Evolutionary conservation across 371 early-diverging fungal genomes (phyloP).

Genomic region (Choanephora cucurbitarum): DNA sequence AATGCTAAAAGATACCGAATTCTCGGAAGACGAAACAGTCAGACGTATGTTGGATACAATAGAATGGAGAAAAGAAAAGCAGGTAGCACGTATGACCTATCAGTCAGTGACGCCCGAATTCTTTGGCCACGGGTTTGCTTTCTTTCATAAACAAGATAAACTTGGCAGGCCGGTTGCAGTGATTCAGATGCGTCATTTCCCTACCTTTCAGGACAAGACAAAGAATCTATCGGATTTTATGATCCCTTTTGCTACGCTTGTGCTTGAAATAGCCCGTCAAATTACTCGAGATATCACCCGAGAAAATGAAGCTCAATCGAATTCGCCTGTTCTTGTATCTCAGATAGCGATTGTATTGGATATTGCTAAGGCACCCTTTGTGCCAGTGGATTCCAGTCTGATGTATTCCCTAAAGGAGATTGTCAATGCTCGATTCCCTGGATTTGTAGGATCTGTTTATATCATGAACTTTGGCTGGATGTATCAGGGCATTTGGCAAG

Average conservation of each 20-base stretch:
- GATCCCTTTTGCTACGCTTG: conserved; percentile 46
- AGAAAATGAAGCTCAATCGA: conserved; percentile 22
- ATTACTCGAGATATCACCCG: conserved; percentile 40
- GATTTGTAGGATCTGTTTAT: conserved; percentile 48
- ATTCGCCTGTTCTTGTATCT: conserved; percentile 25
- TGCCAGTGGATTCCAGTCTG: conserved; percentile 41
- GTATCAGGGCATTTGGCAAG: conserved; percentile 58
- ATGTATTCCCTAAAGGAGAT: conserved; percentile 32
- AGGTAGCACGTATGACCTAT: conserved; percentile 29
- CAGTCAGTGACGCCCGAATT: conserved; percentile 34
- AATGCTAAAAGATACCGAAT: conserved; percentile 27
- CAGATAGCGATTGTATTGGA: conserved; percentile 48
- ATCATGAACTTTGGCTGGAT: conserved; percentile 59
- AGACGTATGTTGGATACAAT: conserved; percentile 40
- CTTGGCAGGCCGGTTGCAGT: conserved; percentile 47
- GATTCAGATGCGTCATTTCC: conserved; percentile 47
- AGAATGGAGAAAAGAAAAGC: conserved; percentile 39
- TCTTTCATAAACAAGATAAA: conserved; percentile 46
- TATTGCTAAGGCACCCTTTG: conserved; percentile 46
- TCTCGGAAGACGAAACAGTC: conserved; percentile 13
- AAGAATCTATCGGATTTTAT: conserved; percentile 35
- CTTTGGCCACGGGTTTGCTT: conserved; percentile 39
- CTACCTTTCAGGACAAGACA: conserved; percentile 38
- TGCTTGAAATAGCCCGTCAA: conserved; percentile 52
- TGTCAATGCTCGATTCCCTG: conserved; percentile 40